Conservation (phyloP, 805 yeast species). For the Lipomyces sp. region DNA sequence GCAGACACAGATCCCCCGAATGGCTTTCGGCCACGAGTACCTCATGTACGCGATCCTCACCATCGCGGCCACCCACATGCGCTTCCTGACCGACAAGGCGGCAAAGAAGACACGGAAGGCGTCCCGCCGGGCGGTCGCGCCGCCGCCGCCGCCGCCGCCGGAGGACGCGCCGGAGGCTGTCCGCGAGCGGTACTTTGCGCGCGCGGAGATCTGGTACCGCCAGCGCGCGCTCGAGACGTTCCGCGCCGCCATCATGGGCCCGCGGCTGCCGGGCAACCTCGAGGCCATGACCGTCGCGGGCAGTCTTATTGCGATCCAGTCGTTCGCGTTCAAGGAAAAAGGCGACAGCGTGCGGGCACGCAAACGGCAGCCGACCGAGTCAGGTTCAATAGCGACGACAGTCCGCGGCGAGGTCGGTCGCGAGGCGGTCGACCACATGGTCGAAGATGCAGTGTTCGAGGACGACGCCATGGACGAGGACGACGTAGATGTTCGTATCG, state of each 20-base stretch:
- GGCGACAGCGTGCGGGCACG: too few relatives aligned
- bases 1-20: slow-evolving; percentile 24
- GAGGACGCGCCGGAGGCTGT: not conserved
- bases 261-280: slow-evolving; percentile 17
- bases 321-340: slow-evolving; percentile 27
- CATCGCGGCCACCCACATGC: slow-evolving; percentile 27
- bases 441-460: not conserved
- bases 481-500: not conserved
- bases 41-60: slow-evolving; percentile 29
- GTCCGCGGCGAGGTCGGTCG: not conserved
- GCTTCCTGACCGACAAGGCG: slow-evolving; percentile 7
- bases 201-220: slow-evolving; percentile 29
- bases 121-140: not conserved
- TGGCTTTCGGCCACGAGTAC: slow-evolving; percentile 26
- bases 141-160: not conserved
- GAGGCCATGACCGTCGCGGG: slow-evolving; percentile 29
- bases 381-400: not conserved
- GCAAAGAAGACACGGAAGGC: too few relatives aligned
- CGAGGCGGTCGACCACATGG: not conserved
- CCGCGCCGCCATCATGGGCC: slow-evolving; percentile 24
- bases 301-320: slow-evolving; percentile 27
- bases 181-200: slow-evolving; percentile 21
- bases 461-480: not conserved
- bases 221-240: slow-evolving; percentile 29
- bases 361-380: not conserved